Percentiles rank a stretch among this genome's conserved stretches.
phyloP scores from a whole-genome alignment of 2,329 filamentous ascomycete species.

The Bipolaris victoriae region DNA sequence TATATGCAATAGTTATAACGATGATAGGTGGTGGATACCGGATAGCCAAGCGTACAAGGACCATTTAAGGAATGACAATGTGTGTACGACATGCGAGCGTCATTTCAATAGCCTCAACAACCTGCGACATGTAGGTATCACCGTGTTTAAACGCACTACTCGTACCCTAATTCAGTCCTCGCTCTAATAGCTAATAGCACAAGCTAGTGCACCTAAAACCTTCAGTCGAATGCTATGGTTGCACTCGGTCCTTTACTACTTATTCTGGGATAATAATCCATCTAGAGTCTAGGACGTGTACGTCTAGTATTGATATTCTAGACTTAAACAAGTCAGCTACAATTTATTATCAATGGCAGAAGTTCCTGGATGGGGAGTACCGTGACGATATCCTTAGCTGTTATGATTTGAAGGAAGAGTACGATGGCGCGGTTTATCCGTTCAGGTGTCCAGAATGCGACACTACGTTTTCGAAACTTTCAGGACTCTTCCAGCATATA shows the following conservation, averaged over 20 bases:
- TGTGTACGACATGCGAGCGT: neutral
- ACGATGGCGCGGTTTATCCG: constrained; percentile 14
- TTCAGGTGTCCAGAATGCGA: constrained; percentile 20
- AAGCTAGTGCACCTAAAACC: neutral
- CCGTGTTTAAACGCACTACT: neutral
- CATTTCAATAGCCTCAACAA: neutral
- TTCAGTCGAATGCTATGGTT: constrained; percentile 17
- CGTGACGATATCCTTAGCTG: constrained; percentile 19
- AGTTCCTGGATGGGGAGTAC: constrained; percentile 26
- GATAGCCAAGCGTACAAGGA: neutral
- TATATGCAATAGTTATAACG: neutral
- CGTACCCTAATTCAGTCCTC: neutral
- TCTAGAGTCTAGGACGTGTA: constrained; percentile 24
- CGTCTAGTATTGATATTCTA: constrained; percentile 18
- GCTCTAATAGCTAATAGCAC: neutral
- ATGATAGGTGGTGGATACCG: neutral
- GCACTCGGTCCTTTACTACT: constrained; percentile 17
- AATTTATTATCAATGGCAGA: constrained; percentile 23
- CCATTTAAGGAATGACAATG: neutral
- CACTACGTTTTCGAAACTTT: constrained; percentile 19
- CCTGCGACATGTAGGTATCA: neutral
- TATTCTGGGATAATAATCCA: constrained; percentile 23
- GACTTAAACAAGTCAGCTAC: constrained; percentile 26
- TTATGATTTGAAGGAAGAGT: constrained; percentile 10
- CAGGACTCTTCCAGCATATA: constrained; percentile 22